Conservation (phyloP, 306 rosid species). For the Citrullus colocynthis region DNA sequence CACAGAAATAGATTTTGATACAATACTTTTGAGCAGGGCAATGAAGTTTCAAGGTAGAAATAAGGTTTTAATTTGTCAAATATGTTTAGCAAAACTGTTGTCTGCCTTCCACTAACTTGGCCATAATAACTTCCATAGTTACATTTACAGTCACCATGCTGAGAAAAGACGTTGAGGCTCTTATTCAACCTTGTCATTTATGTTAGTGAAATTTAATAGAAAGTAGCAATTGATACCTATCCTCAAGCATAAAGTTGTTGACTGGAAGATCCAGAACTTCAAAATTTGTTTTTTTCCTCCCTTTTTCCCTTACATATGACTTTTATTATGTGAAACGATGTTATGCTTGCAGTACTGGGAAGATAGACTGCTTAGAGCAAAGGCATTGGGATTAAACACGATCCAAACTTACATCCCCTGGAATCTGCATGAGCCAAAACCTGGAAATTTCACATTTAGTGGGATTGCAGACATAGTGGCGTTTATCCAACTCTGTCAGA, state of each 20-base stretch:
- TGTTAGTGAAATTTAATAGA: not conserved
- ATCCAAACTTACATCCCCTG: conserved; percentile 90
- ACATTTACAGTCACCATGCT: not conserved
- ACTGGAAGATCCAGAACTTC: not conserved
- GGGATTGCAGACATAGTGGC: conserved; percentile 67
- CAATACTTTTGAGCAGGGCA: not conserved
- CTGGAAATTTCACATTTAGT: conserved; percentile 53
- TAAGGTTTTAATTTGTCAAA: not conserved
- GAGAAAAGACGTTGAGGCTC: not conserved
- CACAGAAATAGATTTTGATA: not conserved
- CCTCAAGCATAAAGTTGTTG: not conserved
- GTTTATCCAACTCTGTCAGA: conserved; percentile 72
- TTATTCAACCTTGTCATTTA: not conserved
- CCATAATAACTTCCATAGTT: not conserved
- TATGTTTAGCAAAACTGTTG: not conserved
- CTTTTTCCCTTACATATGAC: not conserved
- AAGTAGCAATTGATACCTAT: not conserved
- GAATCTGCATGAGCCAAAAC: conserved; percentile 82
- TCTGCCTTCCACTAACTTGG: not conserved
- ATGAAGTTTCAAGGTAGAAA: not conserved
- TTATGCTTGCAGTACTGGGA: conserved; percentile 73
- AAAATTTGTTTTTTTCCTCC: not conserved
- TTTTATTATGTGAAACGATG: conserved; percentile 15
- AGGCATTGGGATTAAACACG: conserved; percentile 84
- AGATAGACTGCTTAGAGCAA: conserved; percentile 83